Percentiles rank a stretch among this genome's conserved stretches.
phyloP scores from a whole-genome alignment of 495 filamentous ascomycete species.

The Penicillium manginii region DNA sequence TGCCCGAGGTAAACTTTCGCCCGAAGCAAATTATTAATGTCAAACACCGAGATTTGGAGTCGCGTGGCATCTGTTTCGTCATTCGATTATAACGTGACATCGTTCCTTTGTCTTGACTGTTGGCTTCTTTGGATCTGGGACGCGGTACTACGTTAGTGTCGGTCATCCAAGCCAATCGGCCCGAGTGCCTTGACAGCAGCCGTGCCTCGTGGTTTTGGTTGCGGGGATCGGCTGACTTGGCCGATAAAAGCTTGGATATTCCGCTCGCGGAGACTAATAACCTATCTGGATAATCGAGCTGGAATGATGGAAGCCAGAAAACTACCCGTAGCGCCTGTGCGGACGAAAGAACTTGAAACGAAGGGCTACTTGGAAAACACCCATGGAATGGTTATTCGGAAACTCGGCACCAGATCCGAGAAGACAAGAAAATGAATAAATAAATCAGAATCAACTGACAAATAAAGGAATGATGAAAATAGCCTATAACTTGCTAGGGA shows the following conservation, averaged over 20 bases:
- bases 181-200: neutral
- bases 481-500: neutral
- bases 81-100: neutral
- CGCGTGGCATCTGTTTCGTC: conserved; percentile 1
- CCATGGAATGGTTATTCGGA: too few species aligned
- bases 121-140: neutral
- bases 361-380: too few species aligned
- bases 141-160: neutral
- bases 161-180: neutral
- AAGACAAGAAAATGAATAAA: too few species aligned
- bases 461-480: too few species aligned
- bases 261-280: too few species aligned
- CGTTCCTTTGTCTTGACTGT: neutral
- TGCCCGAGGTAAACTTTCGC: conserved; percentile 1
- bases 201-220: neutral
- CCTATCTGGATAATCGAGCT: neutral
- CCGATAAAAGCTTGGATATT: too few species aligned
- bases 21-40: conserved; percentile 4
- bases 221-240: neutral
- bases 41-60: conserved; percentile 2
- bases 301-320: neutral
- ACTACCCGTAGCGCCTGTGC: too few species aligned
- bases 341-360: too few species aligned
- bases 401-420: too few species aligned
- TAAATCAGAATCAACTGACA: too few species aligned